Evolutionary conservation across 257 asterid genomes (phyloP), one percentile per base, ranked within the genome.

Genomic region (Petunia secreta): DNA sequence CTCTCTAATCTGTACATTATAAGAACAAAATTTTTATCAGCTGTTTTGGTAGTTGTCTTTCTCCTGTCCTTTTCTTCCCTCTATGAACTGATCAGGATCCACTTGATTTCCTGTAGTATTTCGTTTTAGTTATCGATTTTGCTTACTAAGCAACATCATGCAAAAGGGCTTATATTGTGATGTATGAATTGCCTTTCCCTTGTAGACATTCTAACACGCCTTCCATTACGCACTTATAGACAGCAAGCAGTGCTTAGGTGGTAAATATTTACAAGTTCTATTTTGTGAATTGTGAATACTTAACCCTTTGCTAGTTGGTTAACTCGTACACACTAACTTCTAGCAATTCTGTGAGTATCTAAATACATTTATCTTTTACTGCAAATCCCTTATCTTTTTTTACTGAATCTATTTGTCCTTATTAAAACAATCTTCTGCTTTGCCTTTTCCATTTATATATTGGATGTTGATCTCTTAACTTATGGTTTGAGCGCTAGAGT

Each of bases 31-130:
- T 13, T 73, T 73, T 11, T 11, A 11, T 34, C 46, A 50, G 60
- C 14, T 52, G 44, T 73, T 73, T 13, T 16, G 48, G 63, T 50
- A 36, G 36, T 73, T 73, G 39, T 34, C 77, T 34, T 48, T 73
- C 60, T 71, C 60, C 40, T 48, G 60, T 34, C 44, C 34, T 48
- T 0, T 2, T 71, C 4, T 71, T 5, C 60, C 13, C n/a, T 73
- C 78, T 73, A 5, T 50, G 78, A 50, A 71, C 77, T 71, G 53
- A 66, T 65, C 52, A 65, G 39, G 52, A 65, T 40, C 50, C 74
- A 41, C 75, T 43, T 43, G 75, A 43, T 15, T 67, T n/a, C 39
- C 39, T 67, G 55, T 43, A 52, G 11, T 52, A 50, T 11, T 73
- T 36, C 63, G 6, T 50, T 71, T 71, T 73, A 73, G 14, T 46